Percentiles rank a stretch among this genome's conserved stretches.
Conservation (phyloP, 495 filamentous ascomycete genomes). For the Penicillium alfredii region DNA sequence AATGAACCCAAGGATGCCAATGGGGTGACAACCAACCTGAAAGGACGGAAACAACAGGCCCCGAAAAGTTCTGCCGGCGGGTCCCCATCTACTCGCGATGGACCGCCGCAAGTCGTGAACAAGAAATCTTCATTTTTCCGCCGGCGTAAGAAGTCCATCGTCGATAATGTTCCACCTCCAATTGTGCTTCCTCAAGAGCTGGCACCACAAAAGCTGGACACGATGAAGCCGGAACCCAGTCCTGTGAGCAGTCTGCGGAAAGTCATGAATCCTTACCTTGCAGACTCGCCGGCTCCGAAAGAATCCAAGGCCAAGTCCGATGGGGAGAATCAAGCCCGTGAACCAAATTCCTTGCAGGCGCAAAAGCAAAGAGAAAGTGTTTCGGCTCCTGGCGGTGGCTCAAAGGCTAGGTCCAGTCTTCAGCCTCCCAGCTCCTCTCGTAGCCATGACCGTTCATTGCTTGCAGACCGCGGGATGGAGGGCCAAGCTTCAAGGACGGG, state of each 20-base stretch:
- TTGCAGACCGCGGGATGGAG: slow-evolving; percentile 50
- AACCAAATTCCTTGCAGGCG: slow-evolving; percentile 10
- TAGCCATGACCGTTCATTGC: slow-evolving; percentile 41
- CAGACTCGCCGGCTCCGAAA: slow-evolving; percentile 17
- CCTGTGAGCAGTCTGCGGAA: slow-evolving; percentile 83
- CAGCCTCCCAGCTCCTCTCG: slow-evolving; percentile 22
- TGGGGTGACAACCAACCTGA: slow-evolving; percentile 14
- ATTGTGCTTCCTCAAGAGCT: slow-evolving; percentile 38
- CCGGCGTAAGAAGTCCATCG: slow-evolving; percentile 80
- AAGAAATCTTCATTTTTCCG: slow-evolving; percentile 96
- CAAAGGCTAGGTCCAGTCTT: slow-evolving; percentile 23
- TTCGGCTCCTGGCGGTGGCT: slow-evolving; percentile 13
- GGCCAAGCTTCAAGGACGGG: slow-evolving; percentile 16
- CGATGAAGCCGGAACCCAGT: slow-evolving; percentile 48
- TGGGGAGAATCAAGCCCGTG: slow-evolving; percentile 15
- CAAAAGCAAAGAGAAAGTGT: slow-evolving; percentile 27
- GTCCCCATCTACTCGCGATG: slow-evolving; percentile 39
- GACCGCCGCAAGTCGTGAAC: slow-evolving; percentile 53
- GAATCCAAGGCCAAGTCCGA: slow-evolving; percentile 21
- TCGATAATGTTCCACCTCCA: slow-evolving; percentile 47
- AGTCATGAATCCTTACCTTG: slow-evolving; percentile 85
- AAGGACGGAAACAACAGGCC: slow-evolving; percentile 20
- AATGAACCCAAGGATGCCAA: slow-evolving; percentile 22
- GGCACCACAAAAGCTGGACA: slow-evolving; percentile 24
- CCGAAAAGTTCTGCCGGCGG: slow-evolving; percentile 21